phyloP scores from a whole-genome alignment of 2,329 filamentous ascomycete species.

The Claviceps sp. region DNA sequence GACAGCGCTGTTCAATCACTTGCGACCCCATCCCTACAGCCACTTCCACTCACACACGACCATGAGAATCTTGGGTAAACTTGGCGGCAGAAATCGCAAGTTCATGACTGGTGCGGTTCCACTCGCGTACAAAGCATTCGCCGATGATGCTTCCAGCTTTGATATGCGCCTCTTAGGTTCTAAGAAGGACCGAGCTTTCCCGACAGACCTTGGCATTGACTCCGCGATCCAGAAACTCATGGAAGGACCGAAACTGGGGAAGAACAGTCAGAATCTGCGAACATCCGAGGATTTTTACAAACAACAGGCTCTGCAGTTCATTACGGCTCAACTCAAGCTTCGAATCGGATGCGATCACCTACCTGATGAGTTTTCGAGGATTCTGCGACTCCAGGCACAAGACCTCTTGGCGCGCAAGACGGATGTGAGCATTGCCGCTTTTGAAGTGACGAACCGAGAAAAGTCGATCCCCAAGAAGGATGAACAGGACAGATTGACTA shows the following conservation, averaged over 20 bases:
- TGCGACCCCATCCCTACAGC: slow-evolving; percentile 85
- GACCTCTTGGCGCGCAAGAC: slow-evolving; percentile 64
- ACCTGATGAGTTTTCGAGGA: slow-evolving; percentile 74
- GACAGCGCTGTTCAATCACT: slow-evolving; percentile 91
- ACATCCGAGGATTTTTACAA: slow-evolving; percentile 77
- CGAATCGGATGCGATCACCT: slow-evolving; percentile 77
- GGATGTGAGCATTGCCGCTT: slow-evolving; percentile 54
- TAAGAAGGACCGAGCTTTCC: slow-evolving; percentile 78
- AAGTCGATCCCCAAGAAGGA: slow-evolving; percentile 80
- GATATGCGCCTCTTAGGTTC: slow-evolving; percentile 83
- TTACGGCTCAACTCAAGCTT: slow-evolving; percentile 81
- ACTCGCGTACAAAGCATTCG: slow-evolving; percentile 70
- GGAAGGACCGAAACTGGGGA: slow-evolving; percentile 56
- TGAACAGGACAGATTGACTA: slow-evolving; percentile 67
- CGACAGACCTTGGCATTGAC: slow-evolving; percentile 73
- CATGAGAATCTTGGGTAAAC: slow-evolving; percentile 90
- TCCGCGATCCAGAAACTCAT: slow-evolving; percentile 77
- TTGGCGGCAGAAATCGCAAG: slow-evolving; percentile 88
- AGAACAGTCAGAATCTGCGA: slow-evolving; percentile 35
- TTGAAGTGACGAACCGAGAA: slow-evolving; percentile 64
- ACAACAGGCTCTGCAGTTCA: slow-evolving; percentile 76
- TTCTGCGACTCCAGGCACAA: slow-evolving; percentile 79
- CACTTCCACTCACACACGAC: slow-evolving; percentile 97
- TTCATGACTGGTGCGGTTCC: slow-evolving; percentile 83
- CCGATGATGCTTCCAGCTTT: slow-evolving; percentile 78